Base-by-base conservation (phyloP, 2,329 filamentous ascomycete species). In the Colletotrichum siamense region DNA sequence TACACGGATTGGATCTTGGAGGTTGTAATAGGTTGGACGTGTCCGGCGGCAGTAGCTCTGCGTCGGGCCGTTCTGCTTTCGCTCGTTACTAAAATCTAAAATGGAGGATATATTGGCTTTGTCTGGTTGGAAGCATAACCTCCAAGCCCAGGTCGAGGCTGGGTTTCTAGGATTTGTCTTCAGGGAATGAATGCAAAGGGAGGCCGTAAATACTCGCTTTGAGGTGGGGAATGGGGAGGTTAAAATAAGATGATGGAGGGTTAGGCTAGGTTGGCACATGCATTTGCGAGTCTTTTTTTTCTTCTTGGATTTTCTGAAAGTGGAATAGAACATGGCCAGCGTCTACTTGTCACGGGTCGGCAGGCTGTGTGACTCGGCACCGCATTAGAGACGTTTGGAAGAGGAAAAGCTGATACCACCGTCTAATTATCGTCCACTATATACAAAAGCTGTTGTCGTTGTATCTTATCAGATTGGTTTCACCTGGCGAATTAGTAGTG, bases 391-490 rank as follows among this genome's bases (percentile, higher is more conserved):
- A 76, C 70, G 64, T 30, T 49, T 73, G 70, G 66, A 49, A 69
- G 28, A 64, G 70, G 59, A 76, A 76, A 73, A 73, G 73, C 73
- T 73, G 57, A 73, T 76, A 76, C 70, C 64, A 69, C 64, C 73
- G 44, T 69, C 70, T 69, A 69, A 73, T 73, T 52, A 69, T 52
- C 57, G 32, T 73, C 22, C 73, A n/a, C 57, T 73, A 68, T 73
- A 76, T 24, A 73, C 68, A 70, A 70, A 63, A 64, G 67, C 67
- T 49, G 55, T 62, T 62, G 22, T n/a, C 16, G 12, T 36, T n/a
- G 44, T 57, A 22, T 22, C 44, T 13, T 22, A 22, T 49, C n/a
- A 22, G n/a, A 13, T 49, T n/a, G 44, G n/a, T 22, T 49, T 49
- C 1, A 22, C 44, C 3, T 22, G 2, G n/a, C 6, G 2, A 49